Evolutionary conservation across 164 flowering plant species (phyloP), one percentile per base, ranked within the genome.

Genomic region (Aristolochia californica): DNA sequence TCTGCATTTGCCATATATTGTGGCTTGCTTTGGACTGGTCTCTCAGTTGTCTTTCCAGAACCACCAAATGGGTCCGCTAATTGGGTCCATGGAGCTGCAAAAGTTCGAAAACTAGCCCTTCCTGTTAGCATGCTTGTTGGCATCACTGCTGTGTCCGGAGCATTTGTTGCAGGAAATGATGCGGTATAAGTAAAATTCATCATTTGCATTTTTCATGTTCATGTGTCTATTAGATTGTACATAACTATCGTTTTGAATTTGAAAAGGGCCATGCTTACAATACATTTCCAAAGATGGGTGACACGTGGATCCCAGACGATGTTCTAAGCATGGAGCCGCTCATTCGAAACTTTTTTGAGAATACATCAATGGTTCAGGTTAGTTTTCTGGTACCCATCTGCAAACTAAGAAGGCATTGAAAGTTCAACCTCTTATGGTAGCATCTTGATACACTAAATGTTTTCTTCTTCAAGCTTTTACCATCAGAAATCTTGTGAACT

Each of bases 281-380:
- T 68, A 93, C 99, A 47, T 93, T 93, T 59, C 99, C 99, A 0
- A 89, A 81, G 78, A 93, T 93, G 99, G 99, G 97, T n/a, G 91
- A 93, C 65, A 67, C 72, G 26, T 93, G 97, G 97, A 80, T 90
- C 62, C 99, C 96, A 23, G 87, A 87, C 45, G 88, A 77, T 51
- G 68, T 87, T 59, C 76, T 93, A 23, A 75, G 74, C 47, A 68
- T 93, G 90, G 78, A 84, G 71, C 97, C 99, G 38, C 74, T 85
- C 21, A 64, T 85, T 20, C 87, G 93, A 43, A 93, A 89, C 68
- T 89, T 91, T 72, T 88, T 91, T 77, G 97, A 91, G 77, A 88
- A 89, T 64, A 87, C 97, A 48, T 69, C 98, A 48, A 85, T 84
- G 1, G 97, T 93, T 48, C 97, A 93, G 97, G 97, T 54, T 16